Conservation (phyloP, 192 early-diverging fungal genomes). For the Endogone sp. region DNA sequence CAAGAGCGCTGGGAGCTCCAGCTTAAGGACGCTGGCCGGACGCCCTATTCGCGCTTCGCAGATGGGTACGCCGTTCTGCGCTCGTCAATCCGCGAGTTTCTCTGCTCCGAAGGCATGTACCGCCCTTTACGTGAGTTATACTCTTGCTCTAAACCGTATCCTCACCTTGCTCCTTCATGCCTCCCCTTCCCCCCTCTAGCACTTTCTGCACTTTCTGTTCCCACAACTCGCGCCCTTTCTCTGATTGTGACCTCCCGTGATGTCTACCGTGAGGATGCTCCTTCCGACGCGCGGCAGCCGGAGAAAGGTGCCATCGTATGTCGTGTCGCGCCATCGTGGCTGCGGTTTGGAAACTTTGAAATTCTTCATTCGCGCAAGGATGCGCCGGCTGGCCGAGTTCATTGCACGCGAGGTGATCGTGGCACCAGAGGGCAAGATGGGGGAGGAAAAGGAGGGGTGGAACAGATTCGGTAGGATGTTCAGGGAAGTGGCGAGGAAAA, state of each 20-base stretch:
- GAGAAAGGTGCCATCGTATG: constrained; percentile 77
- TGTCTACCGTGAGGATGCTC: constrained; percentile 62
- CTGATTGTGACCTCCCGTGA: constrained; percentile 57
- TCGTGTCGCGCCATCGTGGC: constrained; percentile 73
- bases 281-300: constrained; percentile 14
- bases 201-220: constrained; percentile 64
- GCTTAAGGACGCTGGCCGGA: constrained; percentile 82
- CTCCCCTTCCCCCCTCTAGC: constrained; percentile 5
- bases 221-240: constrained; percentile 74
- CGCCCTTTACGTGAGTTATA: too few relatives aligned
- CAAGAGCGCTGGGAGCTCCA: constrained; percentile 69
- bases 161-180: neutral
- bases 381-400: constrained; percentile 67
- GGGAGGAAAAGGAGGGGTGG: constrained; percentile 7
- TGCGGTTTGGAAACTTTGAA: constrained; percentile 89
- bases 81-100: constrained; percentile 83
- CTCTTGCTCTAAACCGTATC: too few relatives aligned
- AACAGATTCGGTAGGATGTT: constrained; percentile 62
- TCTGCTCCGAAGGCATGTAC: constrained; percentile 71
- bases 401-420: constrained; percentile 47
- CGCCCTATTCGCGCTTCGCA: constrained; percentile 82
- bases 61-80: constrained; percentile 88
- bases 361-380: constrained; percentile 70
- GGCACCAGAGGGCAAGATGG: constrained; percentile 18
- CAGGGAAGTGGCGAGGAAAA: constrained; percentile 48